Conservation (phyloP, 2,329 filamentous ascomycete species). For the Fusarium paranaense region DNA sequence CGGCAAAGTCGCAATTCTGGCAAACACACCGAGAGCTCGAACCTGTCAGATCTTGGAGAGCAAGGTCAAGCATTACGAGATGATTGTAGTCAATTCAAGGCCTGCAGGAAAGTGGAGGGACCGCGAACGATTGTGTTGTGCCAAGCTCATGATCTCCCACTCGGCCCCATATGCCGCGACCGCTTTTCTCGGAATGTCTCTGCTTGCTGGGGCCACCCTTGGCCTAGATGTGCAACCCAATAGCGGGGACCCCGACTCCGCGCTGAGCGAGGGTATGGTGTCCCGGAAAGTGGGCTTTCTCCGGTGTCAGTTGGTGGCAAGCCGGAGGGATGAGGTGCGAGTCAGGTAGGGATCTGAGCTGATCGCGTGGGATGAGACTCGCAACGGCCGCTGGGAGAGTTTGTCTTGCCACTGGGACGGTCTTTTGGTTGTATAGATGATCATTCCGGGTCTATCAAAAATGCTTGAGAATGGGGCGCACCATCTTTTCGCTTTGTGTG, state of each 20-base stretch:
- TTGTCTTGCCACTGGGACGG: not conserved
- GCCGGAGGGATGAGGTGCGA: not conserved
- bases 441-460: not conserved
- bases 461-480: not conserved
- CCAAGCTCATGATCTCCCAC: constrained; percentile 4
- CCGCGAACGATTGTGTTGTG: not conserved
- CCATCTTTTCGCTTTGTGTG: not conserved
- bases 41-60: not conserved
- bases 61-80: not conserved
- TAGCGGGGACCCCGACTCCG: not conserved
- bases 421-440: not conserved
- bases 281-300: not conserved
- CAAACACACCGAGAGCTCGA: not conserved
- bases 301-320: not conserved
- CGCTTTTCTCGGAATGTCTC: not conserved
- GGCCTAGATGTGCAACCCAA: not conserved
- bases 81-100: not conserved
- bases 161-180: not conserved
- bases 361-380: not conserved
- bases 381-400: not conserved
- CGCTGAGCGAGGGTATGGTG: too few species aligned
- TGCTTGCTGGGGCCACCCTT: not conserved
- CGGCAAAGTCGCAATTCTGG: too few species aligned
- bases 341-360: not conserved
- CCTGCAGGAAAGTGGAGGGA: not conserved